Evolutionary conservation across 805 yeast genomes (phyloP), one percentile per base, ranked within the genome.

Genomic region (Cyberlindnera nakhonratchasimensis): DNA sequence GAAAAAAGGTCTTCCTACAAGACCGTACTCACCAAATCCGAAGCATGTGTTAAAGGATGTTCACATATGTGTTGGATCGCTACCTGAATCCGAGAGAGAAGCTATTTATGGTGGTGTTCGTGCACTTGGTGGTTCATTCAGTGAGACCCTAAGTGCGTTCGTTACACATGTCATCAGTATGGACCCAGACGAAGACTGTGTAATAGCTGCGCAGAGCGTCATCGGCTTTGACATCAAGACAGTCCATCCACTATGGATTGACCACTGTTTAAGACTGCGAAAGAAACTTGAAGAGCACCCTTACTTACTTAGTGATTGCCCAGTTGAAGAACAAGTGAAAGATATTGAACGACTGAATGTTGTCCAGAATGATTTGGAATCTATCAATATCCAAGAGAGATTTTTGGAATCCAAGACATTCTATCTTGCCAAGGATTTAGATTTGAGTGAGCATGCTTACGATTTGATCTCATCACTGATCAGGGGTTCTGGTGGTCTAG

Each of bases 221-320:
- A 65, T 64, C 1, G 59, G 59, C 5, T 60, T 67, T 28, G 59
- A 67, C 26, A 80, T 84, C 26, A 70, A 74, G 37, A 71, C 81
- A 13, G 93, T 90, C 3, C 67, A 74, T 3, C 95, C 96, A 0
- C 76, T 79, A 17, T 91, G 96, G 96, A 62, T 90, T 12, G 80
- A 81, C 39, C 84, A 77, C 45, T 82, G 90, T 55, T 66, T 86
- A 47, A 76, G 73, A 40, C 57, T 70, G 29, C 69, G 79, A 21
- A 59, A 68, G 34, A 70, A 63, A 38, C 59, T 83, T 10, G 75
- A 74, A 40, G 90, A n/a, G 26, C n/a, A 4, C 3, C 28, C 26
- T 3, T 33, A 33, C 22, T 8, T 14, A 6, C 33, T 53, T 13
- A 44, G 46, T 4, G 45, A 32, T 3, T 51, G 44, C 6, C 32